These are phyloP conservation scores for Keithomyces neogunnii DNA, from an alignment of 2,329 filamentous ascomycete genomes.

Conservation along the genomic window DNA sequence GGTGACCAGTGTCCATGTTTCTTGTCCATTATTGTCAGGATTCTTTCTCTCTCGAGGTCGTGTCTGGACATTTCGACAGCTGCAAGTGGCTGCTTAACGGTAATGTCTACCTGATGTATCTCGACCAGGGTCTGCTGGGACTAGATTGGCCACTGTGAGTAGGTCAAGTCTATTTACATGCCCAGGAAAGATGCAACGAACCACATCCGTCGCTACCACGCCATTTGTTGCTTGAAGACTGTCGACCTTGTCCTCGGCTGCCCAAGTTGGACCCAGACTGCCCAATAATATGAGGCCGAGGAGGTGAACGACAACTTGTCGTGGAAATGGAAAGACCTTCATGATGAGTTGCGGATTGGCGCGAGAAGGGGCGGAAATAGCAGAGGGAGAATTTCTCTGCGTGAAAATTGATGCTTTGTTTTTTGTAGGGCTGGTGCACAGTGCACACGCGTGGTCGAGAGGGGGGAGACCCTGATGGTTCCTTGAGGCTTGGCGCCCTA, in stretches of 20 bases:
- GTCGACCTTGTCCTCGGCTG: background rate
- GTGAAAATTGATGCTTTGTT: too few relatives aligned
- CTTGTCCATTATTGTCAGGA: slow-evolving; percentile 21
- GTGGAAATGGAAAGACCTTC: too few relatives aligned
- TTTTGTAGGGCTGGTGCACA: too few relatives aligned
- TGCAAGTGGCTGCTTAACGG: slow-evolving; percentile 15
- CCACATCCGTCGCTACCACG: background rate
- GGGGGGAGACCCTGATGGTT: too few relatives aligned
- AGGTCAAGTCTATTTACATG: background rate
- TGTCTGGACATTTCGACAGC: slow-evolving; percentile 17
- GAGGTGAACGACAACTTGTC: too few relatives aligned
- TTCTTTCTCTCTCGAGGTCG: slow-evolving; percentile 19
- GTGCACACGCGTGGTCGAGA: too few relatives aligned
- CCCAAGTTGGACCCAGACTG: background rate
- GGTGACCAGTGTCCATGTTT: slow-evolving; percentile 22
- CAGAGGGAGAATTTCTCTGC: too few relatives aligned
- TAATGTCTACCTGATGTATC: slow-evolving; percentile 18
- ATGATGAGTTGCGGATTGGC: too few relatives aligned
- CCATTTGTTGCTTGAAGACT: too few relatives aligned
- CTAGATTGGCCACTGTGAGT: background rate
- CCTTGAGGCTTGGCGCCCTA: too few relatives aligned
- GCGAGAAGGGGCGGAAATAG: too few relatives aligned
- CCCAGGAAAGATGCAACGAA: background rate
- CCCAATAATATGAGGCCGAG: background rate
- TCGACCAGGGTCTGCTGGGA: slow-evolving; percentile 10